A percentile compares a stretch with the other conserved stretches of the same genome.
phyloP scores from a whole-genome alignment of 23 red algal species.

The Gracilaria vermiculophylla region DNA sequence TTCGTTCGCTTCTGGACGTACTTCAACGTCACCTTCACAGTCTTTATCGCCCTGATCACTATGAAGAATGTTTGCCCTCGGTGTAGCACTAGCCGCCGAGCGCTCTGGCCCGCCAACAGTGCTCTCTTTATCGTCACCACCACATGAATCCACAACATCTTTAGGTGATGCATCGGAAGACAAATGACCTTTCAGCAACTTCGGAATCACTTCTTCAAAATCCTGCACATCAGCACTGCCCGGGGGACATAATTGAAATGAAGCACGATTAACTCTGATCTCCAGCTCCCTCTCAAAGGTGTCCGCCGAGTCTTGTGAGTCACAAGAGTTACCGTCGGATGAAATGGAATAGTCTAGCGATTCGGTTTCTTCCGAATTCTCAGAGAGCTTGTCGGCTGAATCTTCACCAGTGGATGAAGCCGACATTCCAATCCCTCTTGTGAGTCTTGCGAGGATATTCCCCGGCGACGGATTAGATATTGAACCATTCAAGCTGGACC shows the following conservation, averaged over 20 bases:
- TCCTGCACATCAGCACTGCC: background rate
- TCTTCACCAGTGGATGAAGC: background rate
- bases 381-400: background rate
- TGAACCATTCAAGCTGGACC: background rate
- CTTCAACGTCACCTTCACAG: background rate
- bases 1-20: background rate
- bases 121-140: too few relatives aligned
- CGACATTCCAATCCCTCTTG: background rate
- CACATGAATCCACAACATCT: background rate
- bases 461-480: background rate
- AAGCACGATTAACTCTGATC: background rate
- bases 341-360: background rate
- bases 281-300: conserved; percentile 7
- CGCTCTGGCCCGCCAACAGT: too few relatives aligned
- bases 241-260: background rate
- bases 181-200: background rate
- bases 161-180: background rate
- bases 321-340: background rate
- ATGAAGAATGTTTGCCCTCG: background rate
- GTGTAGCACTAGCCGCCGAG: too few relatives aligned
- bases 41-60: background rate
- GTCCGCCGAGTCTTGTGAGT: background rate
- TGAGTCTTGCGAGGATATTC: background rate
- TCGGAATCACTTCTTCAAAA: background rate
- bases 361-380: background rate